A percentile compares a stretch with the other conserved stretches of the same genome.
Evolutionary conservation across 2,329 filamentous ascomycete species (phyloP).

Genomic region (Colletotrichum godetiae): DNA sequence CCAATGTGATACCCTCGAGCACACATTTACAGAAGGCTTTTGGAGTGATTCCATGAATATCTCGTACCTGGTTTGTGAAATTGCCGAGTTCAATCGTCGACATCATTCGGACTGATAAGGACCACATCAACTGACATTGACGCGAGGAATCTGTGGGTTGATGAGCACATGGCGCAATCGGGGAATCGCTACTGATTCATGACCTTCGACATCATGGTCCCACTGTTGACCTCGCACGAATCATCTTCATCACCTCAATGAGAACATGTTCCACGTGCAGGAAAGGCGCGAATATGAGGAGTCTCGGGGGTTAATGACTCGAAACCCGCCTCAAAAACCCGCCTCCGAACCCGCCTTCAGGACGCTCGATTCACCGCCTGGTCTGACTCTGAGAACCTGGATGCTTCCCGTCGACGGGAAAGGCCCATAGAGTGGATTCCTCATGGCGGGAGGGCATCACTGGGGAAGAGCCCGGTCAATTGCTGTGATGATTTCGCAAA

Average conservation of each 20-base stretch:
- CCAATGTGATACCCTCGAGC: too few species aligned
- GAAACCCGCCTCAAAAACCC: not conserved
- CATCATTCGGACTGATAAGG: too few species aligned
- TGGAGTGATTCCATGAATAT: too few species aligned
- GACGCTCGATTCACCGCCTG: not conserved
- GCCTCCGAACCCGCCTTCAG: not conserved
- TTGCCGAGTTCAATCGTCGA: too few species aligned
- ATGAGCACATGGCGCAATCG: too few species aligned
- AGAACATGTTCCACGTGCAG: not conserved
- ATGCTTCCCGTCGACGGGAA: not conserved
- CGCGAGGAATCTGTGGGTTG: too few species aligned
- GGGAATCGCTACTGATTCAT: not conserved
- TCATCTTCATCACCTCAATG: too few species aligned
- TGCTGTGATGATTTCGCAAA: not conserved
- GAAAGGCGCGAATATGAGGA: not conserved
- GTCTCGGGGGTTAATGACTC: not conserved
- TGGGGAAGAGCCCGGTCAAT: not conserved
- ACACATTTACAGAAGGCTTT: too few species aligned
- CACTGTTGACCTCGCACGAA: not conserved
- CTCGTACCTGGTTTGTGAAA: too few species aligned
- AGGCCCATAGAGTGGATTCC: not conserved
- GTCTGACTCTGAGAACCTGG: not conserved
- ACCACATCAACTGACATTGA: too few species aligned
- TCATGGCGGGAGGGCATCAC: not conserved
- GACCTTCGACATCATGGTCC: not conserved